Base-by-base conservation (phyloP, 495 filamentous ascomycete genomes). In the Trichoderma orchidacearum region DNA sequence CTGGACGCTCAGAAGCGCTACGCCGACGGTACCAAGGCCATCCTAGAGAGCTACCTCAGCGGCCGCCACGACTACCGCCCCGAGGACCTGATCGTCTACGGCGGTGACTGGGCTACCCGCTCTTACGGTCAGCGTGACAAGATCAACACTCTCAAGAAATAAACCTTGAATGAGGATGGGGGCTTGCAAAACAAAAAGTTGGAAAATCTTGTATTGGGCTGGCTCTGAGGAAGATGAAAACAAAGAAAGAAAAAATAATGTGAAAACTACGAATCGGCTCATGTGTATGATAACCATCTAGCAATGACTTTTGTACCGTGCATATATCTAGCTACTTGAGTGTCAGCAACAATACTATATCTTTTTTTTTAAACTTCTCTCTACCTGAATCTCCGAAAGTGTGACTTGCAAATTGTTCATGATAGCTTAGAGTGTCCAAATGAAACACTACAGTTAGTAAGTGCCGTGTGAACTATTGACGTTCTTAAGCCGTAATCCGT, bases 1-100 rank as follows among this genome's bases (percentile, higher is more conserved):
- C 85, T 98, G 66, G 93, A 98, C 70, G 93, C 93, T 30, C 93
- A 98, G 80, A 85, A 91, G 80, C 82, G 93, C 56, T 98, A 98
- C 66, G 89, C 93, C 63, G 76, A 80, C 54, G 93, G 93, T 58
- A 85, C 81, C 69, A 96, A 96, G 87, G 64, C 72, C 60, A 96
- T 98, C 69, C 75, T 98, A 56, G 80, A 95, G 52, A 86, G 81
- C 72, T 98, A 97, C 80, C 87, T 95, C 68, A 81, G 77, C 60
- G 91, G 91, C 58, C 81, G 79, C 63, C 70, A 86, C 62, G 90
- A 97, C 73, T 98, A 98, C 80, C 80, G 80, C 59, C 83, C 80
- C 59, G 75, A 96, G 80, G 93, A 98, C 67, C 72, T 98, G 72
- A 98, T 98, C 65, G 90, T 97, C 61, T 76, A 87, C 73, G 76